phyloP scores from a whole-genome alignment of 2,329 filamentous ascomycete genomes.

The Cadophora gregata region DNA sequence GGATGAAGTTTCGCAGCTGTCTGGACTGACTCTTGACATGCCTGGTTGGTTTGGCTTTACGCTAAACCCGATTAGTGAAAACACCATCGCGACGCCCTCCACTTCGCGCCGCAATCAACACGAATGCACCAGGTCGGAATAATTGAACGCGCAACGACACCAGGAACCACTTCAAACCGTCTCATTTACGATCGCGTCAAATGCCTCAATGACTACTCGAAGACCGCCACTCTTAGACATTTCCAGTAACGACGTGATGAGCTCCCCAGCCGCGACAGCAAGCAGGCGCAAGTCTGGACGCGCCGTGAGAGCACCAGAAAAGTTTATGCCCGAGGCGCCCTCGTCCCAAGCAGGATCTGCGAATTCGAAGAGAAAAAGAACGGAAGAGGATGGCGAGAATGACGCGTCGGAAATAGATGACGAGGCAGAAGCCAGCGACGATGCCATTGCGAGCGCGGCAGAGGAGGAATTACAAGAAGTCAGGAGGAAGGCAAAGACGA shows the following conservation, averaged over 20 bases:
- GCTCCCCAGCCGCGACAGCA: constrained; percentile 56
- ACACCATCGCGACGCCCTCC: constrained; percentile 25
- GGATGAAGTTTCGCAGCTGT: not conserved
- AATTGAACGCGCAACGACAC: constrained; percentile 29
- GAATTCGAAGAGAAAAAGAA: constrained; percentile 63
- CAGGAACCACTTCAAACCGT: constrained; percentile 12
- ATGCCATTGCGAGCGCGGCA: constrained; percentile 51
- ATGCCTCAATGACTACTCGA: constrained; percentile 49
- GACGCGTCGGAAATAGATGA: constrained; percentile 55
- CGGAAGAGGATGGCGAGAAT: constrained; percentile 52
- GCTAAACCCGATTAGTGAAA: constrained; percentile 10
- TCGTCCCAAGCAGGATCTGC: constrained; percentile 47
- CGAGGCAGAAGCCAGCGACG: constrained; percentile 49
- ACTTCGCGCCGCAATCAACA: constrained; percentile 29
- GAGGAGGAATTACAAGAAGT: constrained; percentile 52
- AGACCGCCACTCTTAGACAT: constrained; percentile 57
- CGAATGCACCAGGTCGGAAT: constrained; percentile 1
- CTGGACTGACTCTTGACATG: not conserved
- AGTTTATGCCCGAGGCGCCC: constrained; percentile 59
- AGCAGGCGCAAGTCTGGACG: constrained; percentile 70
- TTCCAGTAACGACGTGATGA: constrained; percentile 59
- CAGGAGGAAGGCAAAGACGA: constrained; percentile 46
- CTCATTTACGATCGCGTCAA: constrained; percentile 26
- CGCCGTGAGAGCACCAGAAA: constrained; percentile 65
- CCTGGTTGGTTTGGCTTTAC: not conserved